Conservation (phyloP, 352 stramenopile genomes). For the Elongisporangium undulatum region DNA sequence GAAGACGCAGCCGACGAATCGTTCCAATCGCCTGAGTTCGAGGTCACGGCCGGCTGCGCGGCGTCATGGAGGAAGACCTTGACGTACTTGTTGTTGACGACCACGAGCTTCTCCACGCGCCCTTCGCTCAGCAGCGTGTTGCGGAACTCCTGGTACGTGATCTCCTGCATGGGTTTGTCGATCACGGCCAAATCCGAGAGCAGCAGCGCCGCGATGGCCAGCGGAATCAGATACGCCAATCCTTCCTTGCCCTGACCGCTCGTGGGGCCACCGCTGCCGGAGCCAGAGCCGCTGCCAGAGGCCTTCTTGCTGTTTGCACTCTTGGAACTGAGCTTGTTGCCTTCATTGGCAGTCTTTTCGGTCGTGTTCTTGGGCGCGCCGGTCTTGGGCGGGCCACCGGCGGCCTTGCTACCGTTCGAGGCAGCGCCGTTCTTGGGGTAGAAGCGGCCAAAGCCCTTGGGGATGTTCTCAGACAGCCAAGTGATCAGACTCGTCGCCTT, state of each 20-base stretch:
- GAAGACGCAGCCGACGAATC: slow-evolving; percentile 23
- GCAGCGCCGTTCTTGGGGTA: slow-evolving; percentile 71
- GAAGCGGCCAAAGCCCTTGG: slow-evolving; percentile 79
- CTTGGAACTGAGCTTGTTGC: slow-evolving; percentile 76
- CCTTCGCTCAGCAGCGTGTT: slow-evolving; percentile 82
- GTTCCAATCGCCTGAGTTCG: slow-evolving; percentile 47
- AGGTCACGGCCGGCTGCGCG: slow-evolving; percentile 6
- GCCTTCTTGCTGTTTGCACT: slow-evolving; percentile 30
- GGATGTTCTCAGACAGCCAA: slow-evolving; percentile 81
- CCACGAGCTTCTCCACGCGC: slow-evolving; percentile 84
- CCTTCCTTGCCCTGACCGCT: slow-evolving; percentile 38
- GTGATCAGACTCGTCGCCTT: slow-evolving; percentile 60
- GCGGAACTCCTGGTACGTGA: slow-evolving; percentile 91
- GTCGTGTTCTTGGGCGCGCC: slow-evolving; percentile 25
- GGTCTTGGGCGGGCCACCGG: slow-evolving; percentile 35
- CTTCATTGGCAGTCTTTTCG: slow-evolving; percentile 40
- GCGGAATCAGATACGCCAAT: slow-evolving; percentile 69
- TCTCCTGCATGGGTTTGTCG: slow-evolving; percentile 87
- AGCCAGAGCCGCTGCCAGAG: slow-evolving; percentile 18
- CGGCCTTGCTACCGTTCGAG: slow-evolving; percentile 24
- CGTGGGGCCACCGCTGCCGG: slow-evolving; percentile 25
- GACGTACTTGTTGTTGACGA: slow-evolving; percentile 91
- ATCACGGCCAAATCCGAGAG: slow-evolving; percentile 66
- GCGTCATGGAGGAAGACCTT: slow-evolving; percentile 81
- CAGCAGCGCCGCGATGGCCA: slow-evolving; percentile 68